Conservation (phyloP, 2,329 filamentous ascomycete genomes). For the Colletotrichum sp. region DNA sequence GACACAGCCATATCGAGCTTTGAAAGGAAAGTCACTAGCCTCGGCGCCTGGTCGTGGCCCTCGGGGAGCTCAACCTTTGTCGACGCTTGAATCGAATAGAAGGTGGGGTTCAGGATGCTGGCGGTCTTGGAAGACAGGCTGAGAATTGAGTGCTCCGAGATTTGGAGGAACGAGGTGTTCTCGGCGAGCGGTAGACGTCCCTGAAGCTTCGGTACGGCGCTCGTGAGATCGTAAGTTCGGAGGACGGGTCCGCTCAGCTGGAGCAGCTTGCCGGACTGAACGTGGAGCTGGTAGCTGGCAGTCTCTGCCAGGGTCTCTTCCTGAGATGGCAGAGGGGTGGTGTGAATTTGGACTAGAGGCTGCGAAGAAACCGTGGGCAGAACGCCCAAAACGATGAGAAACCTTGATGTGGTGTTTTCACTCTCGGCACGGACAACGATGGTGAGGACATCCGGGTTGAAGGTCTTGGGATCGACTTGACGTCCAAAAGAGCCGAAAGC, state of each 20-base stretch:
- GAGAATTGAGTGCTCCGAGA: conserved; percentile 71
- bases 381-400: conserved; percentile 38
- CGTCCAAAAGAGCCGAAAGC: conserved; percentile 56
- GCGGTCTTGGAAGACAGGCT: conserved; percentile 62
- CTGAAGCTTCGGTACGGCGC: conserved; percentile 64
- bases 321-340: conserved; percentile 38
- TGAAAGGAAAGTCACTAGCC: conserved; percentile 65
- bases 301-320: conserved; percentile 14
- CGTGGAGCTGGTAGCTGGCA: conserved; percentile 60
- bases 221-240: conserved; percentile 67
- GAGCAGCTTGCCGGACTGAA: conserved; percentile 67
- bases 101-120: conserved; percentile 73
- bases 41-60: conserved; percentile 33
- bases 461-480: conserved; percentile 45
- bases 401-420: conserved; percentile 25
- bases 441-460: conserved; percentile 59
- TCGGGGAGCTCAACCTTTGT: conserved; percentile 48
- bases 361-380: conserved; percentile 26
- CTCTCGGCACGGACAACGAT: conserved; percentile 47
- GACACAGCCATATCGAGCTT: conserved; percentile 71
- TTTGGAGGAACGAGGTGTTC: conserved; percentile 66
- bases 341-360: conserved; percentile 41
- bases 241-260: conserved; percentile 61
- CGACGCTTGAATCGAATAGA: conserved; percentile 63
- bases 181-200: conserved; percentile 57